Base-by-base conservation (phyloP, 1,284 basidiomycete genomes). In the Amylostereum chailletii region DNA sequence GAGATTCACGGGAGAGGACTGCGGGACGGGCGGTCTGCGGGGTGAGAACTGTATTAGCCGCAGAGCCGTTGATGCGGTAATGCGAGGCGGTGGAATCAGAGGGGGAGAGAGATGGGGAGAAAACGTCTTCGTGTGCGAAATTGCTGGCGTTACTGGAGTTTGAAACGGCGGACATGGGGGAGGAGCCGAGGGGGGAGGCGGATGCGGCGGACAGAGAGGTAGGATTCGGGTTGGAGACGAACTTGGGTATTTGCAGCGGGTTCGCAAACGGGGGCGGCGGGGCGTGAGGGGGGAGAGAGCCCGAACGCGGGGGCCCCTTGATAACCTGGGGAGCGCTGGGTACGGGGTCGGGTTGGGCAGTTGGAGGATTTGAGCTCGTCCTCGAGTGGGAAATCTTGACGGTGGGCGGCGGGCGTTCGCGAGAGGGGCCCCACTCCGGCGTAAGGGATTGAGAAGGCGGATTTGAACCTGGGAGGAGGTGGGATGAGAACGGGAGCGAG, bases 1-100 rank as follows among this genome's bases (percentile, higher is more conserved):
- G 74, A 9, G 83, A 87, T 45, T 83, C 82, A 50, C 75, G 70
- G 10, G 70, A 70, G 27, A 63, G 53, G 1, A 56, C 52, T 34
- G 39, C 52, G 41, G 42, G 48, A 44, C 48, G 55, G 32, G 49
- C 34, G 55, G 34, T 19, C 19, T 19, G 19, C 19, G 19, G 19
- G 19, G 19, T 19, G 19, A 19, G 19, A 19, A 19, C 19, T 19
- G 19, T 19, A 19, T 19, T 19, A 19, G 19, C 19, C 19, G 19
- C 19, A 19, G 19, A 19, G 19, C 19, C 19, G 19, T 19, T 19
- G 19, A 19, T 19, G 19, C 19, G 19, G 19, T 19, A 19, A 19
- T 19, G 19, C 19, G 19, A 19, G 19, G 19, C 19, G 19, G 48
- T 32, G 9, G 47, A 33, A 27, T 39, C 48, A 5, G 31, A 11